A percentile compares a stretch with the other conserved stretches of the same genome.
Evolutionary conservation across 129 eudicot species (phyloP).

Genomic region (Apium graveolens): DNA sequence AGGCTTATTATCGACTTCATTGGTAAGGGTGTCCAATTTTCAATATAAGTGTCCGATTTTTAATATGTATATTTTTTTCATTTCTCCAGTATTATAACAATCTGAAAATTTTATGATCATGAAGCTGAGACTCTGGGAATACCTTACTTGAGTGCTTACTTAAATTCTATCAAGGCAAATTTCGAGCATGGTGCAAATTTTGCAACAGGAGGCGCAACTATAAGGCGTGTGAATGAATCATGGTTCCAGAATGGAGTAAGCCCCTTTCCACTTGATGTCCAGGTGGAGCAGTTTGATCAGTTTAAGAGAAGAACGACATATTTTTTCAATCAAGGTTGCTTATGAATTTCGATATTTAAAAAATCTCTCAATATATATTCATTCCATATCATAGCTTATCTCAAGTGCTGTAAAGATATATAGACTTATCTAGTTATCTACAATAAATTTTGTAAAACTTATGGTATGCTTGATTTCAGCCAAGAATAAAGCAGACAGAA

Average conservation of each 20-base stretch:
- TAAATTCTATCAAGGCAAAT: constrained; percentile 53
- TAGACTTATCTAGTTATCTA: no score
- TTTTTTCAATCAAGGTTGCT: constrained; percentile 43
- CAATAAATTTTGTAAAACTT: background rate
- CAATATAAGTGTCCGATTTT: no score
- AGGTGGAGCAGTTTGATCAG: constrained; percentile 54
- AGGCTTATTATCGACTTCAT: constrained; percentile 41
- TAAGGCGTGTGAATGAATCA: constrained; percentile 46
- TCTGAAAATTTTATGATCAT: background rate
- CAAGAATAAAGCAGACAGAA: constrained; percentile 20
- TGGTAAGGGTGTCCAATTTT: background rate
- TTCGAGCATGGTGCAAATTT: constrained; percentile 71
- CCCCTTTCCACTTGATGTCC: constrained; percentile 66
- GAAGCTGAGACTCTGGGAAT: constrained; percentile 59
- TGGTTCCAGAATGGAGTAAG: constrained; percentile 41
- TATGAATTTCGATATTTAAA: background rate
- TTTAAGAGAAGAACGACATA: constrained; percentile 46
- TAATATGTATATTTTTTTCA: no score
- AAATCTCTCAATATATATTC: no score
- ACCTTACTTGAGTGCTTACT: constrained; percentile 55
- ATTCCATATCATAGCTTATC: background rate
- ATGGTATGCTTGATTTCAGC: constrained; percentile 17
- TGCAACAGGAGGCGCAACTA: constrained; percentile 78
- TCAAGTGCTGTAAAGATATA: background rate
- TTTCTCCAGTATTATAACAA: background rate